Base-by-base conservation (phyloP, 1,284 basidiomycete genomes). In the Apiotrichum sp. region DNA sequence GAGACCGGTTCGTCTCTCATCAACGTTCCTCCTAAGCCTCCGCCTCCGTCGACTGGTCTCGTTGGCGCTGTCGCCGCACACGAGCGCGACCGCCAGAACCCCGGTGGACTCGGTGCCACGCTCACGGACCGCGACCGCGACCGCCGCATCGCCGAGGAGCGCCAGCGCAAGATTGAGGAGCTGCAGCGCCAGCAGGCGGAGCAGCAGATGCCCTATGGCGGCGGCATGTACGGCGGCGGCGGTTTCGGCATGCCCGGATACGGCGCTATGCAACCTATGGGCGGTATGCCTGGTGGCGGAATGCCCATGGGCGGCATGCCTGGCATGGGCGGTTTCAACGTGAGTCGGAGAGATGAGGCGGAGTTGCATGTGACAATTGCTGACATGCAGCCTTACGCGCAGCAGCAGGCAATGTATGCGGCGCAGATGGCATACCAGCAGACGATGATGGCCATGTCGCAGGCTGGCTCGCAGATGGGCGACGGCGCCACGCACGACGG, bases 31-130 rank as follows among this genome's bases (percentile, higher is more conserved):
- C 84, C 86, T 70, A 96, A 96, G 74, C 92, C 93, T 0, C 92
- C 91, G 4, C 91, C 92, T 1, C 95, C 96, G 8, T 91, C 96
- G 75, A 91, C 89, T 38, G 96, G 96, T 40, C 82, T 98, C 40
- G 83, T 98, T 47, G 95, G 95, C 22, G 93, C 93, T 2, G 93
- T 98, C 65, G 92, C 91, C 32, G 89, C 88, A n/a, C 92, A 96
- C 74, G 93, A 98, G 76, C 83, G 89, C 55, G 93, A 98, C 59
- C 82, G 92, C 62, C 93, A 95, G 74, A 85, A 90, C 41, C 90
- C 95, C 50, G 93, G 95, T 53, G 95, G 95, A 32, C 84, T 96
- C 35, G 95, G 95, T 55, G 93, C 93, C 34, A 84, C 90, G 2
- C 78, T 98, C 64, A 98, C 95, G 1, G 93, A 98, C 77, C 84